Conservation (phyloP, 1,284 basidiomycete genomes). For the Limonomyces culmigenus region DNA sequence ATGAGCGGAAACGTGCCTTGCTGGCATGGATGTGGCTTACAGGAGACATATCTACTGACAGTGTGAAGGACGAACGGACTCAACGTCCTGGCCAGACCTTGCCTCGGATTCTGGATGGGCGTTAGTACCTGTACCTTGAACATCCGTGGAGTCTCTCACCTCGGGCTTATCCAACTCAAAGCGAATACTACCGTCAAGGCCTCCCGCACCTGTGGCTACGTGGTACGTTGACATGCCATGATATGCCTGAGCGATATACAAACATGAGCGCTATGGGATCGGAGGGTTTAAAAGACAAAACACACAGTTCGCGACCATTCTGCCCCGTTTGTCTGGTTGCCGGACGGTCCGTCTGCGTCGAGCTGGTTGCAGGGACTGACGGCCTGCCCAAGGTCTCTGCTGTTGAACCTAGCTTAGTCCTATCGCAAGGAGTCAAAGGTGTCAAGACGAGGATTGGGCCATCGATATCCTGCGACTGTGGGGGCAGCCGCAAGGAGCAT, state of each 20-base stretch:
- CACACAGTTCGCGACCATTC: neutral
- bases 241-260: too few relatives aligned
- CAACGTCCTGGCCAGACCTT: constrained; percentile 11
- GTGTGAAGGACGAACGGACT: constrained; percentile 8
- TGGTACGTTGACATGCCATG: constrained; percentile 11
- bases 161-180: constrained; percentile 13
- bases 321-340: neutral
- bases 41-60: neutral
- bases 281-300: neutral
- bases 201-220: constrained; percentile 11
- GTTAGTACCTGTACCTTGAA: neutral
- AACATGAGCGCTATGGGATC: neutral
- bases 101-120: neutral
- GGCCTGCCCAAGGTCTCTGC: too few relatives aligned
- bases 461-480: too few relatives aligned
- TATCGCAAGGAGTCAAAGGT: neutral
- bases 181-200: constrained; percentile 12
- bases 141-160: too few relatives aligned
- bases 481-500: too few relatives aligned
- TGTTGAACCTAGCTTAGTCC: too few relatives aligned
- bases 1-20: too few relatives aligned
- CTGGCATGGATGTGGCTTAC: neutral
- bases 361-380: neutral
- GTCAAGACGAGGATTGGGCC: neutral
- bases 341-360: neutral